Evolutionary conservation across 768 basidiomycete species (phyloP), one percentile per base, ranked within the genome.

Genomic region (Tephrocybe sp.): DNA sequence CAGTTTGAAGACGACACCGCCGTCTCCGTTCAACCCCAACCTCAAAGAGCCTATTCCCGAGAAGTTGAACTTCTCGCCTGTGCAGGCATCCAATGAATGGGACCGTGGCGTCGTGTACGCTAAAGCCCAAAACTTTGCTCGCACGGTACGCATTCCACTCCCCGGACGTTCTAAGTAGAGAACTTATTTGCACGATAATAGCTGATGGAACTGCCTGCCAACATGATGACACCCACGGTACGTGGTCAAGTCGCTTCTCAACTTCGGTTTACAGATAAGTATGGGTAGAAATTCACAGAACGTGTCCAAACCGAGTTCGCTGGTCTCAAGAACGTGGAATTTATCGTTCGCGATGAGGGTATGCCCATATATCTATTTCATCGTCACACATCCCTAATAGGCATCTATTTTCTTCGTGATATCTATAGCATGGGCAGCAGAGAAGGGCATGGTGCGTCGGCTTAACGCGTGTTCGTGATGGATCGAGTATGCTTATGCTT

Each of bases 131-230:
- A 92, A 92, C 63, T 68, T 89, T 54, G 88, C 89, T 20, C 78
- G 89, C 38, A 90, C 89, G 36, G 87, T 87, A 65, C 49, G 76
- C 52, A 19, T 43, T n/a, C 45, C 32, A 35, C 36, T 51, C 32
- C 23, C 39, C 32, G 48, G 9, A 16, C 17, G 0, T 22, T 36
- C 22, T 4, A n/a, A n/a, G n/a, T n/a, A 19, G 17, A 43, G 4
- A 16, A 42, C 35, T 58, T 33, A 51, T 12, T 12, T 6, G 19
- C 30, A 12, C 31, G 16, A 16, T 26, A 11, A 23, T 64, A 91
- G 87, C 75, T 94, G 41, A 85, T 82, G 83, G 92, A 94, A 67
- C 69, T 89, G 5, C 92, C 92, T 45, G 91, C 82, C 1, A 94
- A 94, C 65, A 81, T 92, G 66, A 72, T 91, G 74, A 92, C 90